Evolutionary conservation across 2,329 filamentous ascomycete genomes (phyloP).

Genomic region (Aquanectria penicillioides): DNA sequence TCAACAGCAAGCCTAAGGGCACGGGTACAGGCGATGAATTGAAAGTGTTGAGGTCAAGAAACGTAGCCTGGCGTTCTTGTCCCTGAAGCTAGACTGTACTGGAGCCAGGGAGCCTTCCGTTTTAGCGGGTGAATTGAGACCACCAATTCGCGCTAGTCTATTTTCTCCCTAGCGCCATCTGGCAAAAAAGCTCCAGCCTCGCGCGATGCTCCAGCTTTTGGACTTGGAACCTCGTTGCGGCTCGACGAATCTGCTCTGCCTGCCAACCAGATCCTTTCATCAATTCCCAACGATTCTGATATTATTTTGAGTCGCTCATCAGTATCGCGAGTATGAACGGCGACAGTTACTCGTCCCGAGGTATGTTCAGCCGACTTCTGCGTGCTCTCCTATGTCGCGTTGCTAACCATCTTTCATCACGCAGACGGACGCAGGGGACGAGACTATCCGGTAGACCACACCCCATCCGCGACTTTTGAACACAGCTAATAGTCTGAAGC

Average conservation of each 20-base stretch:
- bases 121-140: slow-evolving; percentile 18
- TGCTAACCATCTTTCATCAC: slow-evolving; percentile 34
- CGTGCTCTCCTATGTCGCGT: slow-evolving; percentile 43
- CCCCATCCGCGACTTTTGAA: background rate
- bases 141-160: slow-evolving; percentile 34
- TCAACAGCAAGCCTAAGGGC: background rate
- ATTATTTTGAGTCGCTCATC: slow-evolving; percentile 29
- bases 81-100: slow-evolving; percentile 20
- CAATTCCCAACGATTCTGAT: slow-evolving; percentile 29
- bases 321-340: slow-evolving; percentile 75
- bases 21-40: slow-evolving; percentile 3
- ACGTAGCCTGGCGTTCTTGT: slow-evolving; percentile 6
- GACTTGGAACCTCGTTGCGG: slow-evolving; percentile 42
- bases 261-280: slow-evolving; percentile 34
- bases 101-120: slow-evolving; percentile 12
- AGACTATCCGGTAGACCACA: slow-evolving; percentile 60
- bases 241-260: slow-evolving; percentile 39
- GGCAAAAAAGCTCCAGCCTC: slow-evolving; percentile 59
- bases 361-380: slow-evolving; percentile 56
- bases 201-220: slow-evolving; percentile 44
- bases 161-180: slow-evolving; percentile 41
- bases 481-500: slow-evolving; percentile 39
- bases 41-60: slow-evolving; percentile 10
- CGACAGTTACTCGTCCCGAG: slow-evolving; percentile 82
- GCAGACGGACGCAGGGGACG: slow-evolving; percentile 63